Base-by-base conservation (phyloP, 2,329 filamentous ascomycete genomes). In the Ilyonectria mors-panacis region DNA sequence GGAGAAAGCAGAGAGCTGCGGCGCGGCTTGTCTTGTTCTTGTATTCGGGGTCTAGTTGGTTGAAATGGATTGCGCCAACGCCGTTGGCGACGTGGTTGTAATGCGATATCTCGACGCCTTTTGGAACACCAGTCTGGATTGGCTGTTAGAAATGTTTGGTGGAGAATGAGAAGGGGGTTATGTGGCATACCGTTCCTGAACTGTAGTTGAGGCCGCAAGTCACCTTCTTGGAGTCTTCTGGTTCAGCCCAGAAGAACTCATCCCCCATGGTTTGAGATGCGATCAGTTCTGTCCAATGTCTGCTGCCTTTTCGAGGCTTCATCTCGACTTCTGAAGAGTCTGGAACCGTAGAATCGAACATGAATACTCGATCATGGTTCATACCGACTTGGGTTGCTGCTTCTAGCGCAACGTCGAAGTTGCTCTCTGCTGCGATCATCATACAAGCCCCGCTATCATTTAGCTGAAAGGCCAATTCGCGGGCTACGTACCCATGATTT, bases 71-170 rank as follows among this genome's bases (percentile, higher is more conserved):
- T 17, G 89, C 87, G 66, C 92, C 89, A 15, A 83, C 74, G 70
- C 89, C 87, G 76, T 95, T 95, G 68, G 93, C 86, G 48, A 94
- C 87, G 75, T 94, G 93, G 72, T 94, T 92, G 66, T 85, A 83
- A 79, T 97, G 94, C n/a, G 90, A 89, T 70, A 96, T 92, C 80
- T 93, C 90, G 15, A 96, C 94, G 12, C 94, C 94, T 78, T 97
- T 97, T 10, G 94, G 93, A 4, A 94, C 85, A 7, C 94, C 94
- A 0, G 94, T 97, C 76, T 78, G 42, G 35, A 17, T 12, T 1
- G 13, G 15, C 12, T 19, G 44, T 72, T 57, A 73, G 66, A 39
- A 17, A 12, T 17, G 9, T 35, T 35, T 21, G 5, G 13, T 26
- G 28, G 17, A 23, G 35, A 21, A 5, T 23, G 10, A 2, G 26